These are phyloP conservation scores for Fusarium continuum DNA, from an alignment of 2,329 filamentous ascomycete genomes.

Conservation along the genomic window DNA sequence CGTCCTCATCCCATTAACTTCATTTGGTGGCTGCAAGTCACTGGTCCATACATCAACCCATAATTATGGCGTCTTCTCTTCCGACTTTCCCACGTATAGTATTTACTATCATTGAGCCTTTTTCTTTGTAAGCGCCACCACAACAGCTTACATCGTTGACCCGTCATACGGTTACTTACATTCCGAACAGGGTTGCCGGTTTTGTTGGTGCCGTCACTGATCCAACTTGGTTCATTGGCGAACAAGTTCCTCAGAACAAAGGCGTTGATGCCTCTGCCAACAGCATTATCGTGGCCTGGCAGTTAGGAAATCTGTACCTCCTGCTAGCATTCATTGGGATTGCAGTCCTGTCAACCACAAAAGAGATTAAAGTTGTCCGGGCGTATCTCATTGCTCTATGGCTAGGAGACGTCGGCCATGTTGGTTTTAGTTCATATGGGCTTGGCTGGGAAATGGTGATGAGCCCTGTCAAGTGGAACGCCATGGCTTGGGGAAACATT, in stretches of 20 bases:
- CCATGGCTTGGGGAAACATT: conserved; percentile 78
- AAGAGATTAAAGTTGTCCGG: conserved; percentile 70
- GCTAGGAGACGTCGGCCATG: conserved; percentile 73
- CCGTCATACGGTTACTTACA: conserved; percentile 4
- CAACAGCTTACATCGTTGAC: neutral
- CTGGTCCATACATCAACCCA: neutral
- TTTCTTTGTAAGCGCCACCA: conserved; percentile 66
- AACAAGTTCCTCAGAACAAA: conserved; percentile 62
- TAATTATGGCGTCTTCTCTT: conserved; percentile 67
- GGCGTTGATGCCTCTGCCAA: conserved; percentile 53
- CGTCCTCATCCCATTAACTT: neutral
- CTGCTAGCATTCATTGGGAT: conserved; percentile 71
- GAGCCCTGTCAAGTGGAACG: conserved; percentile 70
- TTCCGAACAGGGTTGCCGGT: conserved; percentile 62
- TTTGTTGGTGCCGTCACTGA: conserved; percentile 64
- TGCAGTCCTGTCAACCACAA: conserved; percentile 70
- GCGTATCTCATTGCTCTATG: conserved; percentile 73
- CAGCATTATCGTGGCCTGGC: conserved; percentile 67
- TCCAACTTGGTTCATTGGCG: conserved; percentile 69
- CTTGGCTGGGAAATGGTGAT: conserved; percentile 65
- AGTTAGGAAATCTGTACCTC: conserved; percentile 76
- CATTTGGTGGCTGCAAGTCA: conserved; percentile 1
- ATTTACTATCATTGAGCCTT: conserved; percentile 74
- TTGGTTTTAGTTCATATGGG: conserved; percentile 67
- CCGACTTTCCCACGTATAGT: conserved; percentile 71